Conservation (phyloP, 2,329 filamentous ascomycete species). For the Xylariaceae sp. region DNA sequence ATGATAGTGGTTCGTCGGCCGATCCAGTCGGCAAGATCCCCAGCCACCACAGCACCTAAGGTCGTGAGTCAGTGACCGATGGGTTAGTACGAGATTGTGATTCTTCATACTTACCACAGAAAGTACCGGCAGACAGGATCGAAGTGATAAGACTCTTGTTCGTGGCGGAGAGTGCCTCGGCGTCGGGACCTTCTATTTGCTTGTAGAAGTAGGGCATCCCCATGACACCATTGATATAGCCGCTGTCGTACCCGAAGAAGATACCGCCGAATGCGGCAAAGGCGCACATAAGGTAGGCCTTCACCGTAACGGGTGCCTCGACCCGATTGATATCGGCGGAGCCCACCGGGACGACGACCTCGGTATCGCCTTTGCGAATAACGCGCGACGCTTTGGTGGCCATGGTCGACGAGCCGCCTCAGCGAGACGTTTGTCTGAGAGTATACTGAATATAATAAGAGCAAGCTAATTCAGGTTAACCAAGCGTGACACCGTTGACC, state of each 20-base stretch:
- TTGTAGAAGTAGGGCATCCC: constrained; percentile 42
- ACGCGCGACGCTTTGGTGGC: no score
- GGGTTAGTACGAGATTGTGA: not conserved
- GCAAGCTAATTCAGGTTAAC: no score
- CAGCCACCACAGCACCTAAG: constrained; percentile 68
- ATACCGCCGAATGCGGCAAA: constrained; percentile 42
- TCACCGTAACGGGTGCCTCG: constrained; percentile 59
- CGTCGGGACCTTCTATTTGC: constrained; percentile 38
- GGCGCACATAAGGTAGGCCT: constrained; percentile 48
- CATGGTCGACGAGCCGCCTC: constrained; percentile 26
- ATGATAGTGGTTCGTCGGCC: constrained; percentile 75
- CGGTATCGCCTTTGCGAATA: no score
- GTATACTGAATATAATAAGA: not conserved
- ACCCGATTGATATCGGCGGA: constrained; percentile 56
- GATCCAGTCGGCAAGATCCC: constrained; percentile 75
- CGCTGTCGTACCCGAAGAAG: constrained; percentile 46
- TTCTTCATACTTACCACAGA: constrained; percentile 55
- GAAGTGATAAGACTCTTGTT: constrained; percentile 66
- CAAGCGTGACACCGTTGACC: no score
- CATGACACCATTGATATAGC: constrained; percentile 45
- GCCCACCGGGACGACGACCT: constrained; percentile 37
- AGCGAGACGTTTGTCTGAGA: not conserved
- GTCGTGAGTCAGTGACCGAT: not conserved
- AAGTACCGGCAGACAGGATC: constrained; percentile 77
- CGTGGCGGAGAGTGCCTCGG: constrained; percentile 41